Base-by-base conservation (phyloP, 441 rosid genomes). In the Bocquillonia castaneifolia region DNA sequence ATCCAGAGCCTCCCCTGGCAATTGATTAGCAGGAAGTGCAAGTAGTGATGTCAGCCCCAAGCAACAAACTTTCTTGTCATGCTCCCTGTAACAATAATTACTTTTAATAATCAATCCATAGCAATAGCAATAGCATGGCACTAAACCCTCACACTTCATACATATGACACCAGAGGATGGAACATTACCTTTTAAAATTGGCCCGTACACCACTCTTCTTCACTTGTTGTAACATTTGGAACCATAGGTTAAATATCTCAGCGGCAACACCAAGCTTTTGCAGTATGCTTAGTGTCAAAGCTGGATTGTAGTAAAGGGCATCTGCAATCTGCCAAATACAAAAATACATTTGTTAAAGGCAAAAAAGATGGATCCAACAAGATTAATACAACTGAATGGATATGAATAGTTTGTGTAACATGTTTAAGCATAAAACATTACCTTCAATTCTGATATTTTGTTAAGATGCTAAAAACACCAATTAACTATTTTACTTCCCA, bases 11-110 rank as follows among this genome's bases (percentile, higher is more conserved):
- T 94, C 98, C 59, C 79, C 90, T 5, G 90, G 92, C 51, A 92
- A 82, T 74, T 83, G 99, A 64, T 80, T 89, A 37, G 82, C 82
- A 20, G 98, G 93, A 70, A 92, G 95, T 50, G 79, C 81, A 73
- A 94, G 88, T 23, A 94, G 81, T 68, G 99, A 85, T 42, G 88
- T 85, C 85, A 92, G 81, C 22, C 99, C 99, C 88, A 92, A 80
- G 82, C 94, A 87, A 83, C 99, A 92, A 59, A 94, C 95, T 80
- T 94, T 94, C 81, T 94, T 94, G 76, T 88, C 96, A 77, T 92
- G 88, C 66, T 86, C 98, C 81, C 99, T 94, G 89, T 71, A 66
- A 59, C 32, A 73, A 63, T 81, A 39, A 67, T 39, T 25, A 67
- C 40, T 66, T 50, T 25, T 28, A 40, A 59, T 64, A 52, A 51